A percentile compares a stretch with the other conserved stretches of the same genome.
Conservation (phyloP, 2,329 filamentous ascomycete species). For the Fusarium sp. region DNA sequence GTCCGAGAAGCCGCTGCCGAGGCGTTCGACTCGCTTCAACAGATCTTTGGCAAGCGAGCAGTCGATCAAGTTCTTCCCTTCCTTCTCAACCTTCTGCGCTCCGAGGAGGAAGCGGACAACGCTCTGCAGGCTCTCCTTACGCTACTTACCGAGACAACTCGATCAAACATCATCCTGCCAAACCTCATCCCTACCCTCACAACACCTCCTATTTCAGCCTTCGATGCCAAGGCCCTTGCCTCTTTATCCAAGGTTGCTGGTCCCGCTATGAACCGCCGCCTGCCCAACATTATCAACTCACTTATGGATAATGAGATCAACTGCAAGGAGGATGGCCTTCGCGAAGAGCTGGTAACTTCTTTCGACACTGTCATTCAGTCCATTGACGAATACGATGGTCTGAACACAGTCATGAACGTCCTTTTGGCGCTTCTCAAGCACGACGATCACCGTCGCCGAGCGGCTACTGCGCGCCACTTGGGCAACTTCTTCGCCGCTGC, state of each 20-base stretch:
- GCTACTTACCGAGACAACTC: slow-evolving; percentile 90
- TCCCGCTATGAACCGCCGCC: slow-evolving; percentile 88
- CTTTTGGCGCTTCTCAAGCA: slow-evolving; percentile 91
- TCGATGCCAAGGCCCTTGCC: slow-evolving; percentile 94
- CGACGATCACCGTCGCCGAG: slow-evolving; percentile 89
- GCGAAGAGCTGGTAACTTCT: slow-evolving; percentile 80
- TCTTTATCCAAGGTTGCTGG: slow-evolving; percentile 94
- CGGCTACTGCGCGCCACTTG: slow-evolving; percentile 83
- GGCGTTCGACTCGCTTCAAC: slow-evolving; percentile 95
- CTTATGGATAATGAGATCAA: slow-evolving; percentile 93
- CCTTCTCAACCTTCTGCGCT: slow-evolving; percentile 89
- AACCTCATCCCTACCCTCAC: slow-evolving; percentile 96
- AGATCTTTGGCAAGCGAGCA: slow-evolving; percentile 92
- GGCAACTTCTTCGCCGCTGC: slow-evolving; percentile 87
- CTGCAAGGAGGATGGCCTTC: slow-evolving; percentile 81
- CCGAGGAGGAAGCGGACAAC: slow-evolving; percentile 89
- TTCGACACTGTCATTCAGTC: slow-evolving; percentile 93
- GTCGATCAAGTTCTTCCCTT: slow-evolving; percentile 96
- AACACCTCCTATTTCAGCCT: slow-evolving; percentile 89
- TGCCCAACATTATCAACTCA: slow-evolving; percentile 92
- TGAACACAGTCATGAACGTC: slow-evolving; percentile 96
- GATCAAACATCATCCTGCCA: slow-evolving; percentile 96
- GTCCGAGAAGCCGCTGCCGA: slow-evolving; percentile 97
- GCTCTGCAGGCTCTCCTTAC: slow-evolving; percentile 94
- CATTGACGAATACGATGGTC: slow-evolving; percentile 94